Percentiles rank a stretch among this genome's conserved stretches.
Evolutionary conservation across 1,284 basidiomycete species (phyloP).

Genomic region (Macrocystidia cucumis): DNA sequence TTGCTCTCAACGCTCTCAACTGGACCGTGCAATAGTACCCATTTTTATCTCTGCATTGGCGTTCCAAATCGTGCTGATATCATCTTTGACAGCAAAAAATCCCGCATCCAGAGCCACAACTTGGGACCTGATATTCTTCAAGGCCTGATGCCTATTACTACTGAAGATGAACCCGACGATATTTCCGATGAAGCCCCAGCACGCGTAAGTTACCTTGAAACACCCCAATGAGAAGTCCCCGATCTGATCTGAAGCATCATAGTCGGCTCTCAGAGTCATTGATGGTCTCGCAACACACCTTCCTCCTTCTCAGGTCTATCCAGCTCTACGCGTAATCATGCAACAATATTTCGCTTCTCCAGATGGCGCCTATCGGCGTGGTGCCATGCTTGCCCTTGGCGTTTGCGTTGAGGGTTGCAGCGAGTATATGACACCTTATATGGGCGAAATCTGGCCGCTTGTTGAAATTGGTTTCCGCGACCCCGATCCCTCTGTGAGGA

Average conservation of each 20-base stretch:
- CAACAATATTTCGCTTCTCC: conserved; percentile 77
- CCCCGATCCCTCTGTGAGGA: conserved; percentile 79
- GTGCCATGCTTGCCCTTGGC: conserved; percentile 94
- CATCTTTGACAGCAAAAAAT: conserved; percentile 75
- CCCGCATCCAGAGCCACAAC: conserved; percentile 85
- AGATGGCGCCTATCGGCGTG: conserved; percentile 79
- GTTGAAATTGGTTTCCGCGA: conserved; percentile 90
- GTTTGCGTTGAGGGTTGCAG: conserved; percentile 97
- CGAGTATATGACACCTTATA: conserved; percentile 95
- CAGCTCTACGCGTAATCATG: conserved; percentile 79
- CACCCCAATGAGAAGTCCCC: conserved; percentile 8
- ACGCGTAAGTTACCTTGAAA: conserved; percentile 53
- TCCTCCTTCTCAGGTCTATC: conserved; percentile 96
- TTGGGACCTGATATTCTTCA: conserved; percentile 86
- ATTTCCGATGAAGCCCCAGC: conserved; percentile 89
- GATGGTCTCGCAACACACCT: conserved; percentile 92
- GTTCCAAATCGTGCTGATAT: conserved; percentile 2
- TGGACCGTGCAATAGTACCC: conserved; percentile 91
- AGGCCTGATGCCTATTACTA: conserved; percentile 90
- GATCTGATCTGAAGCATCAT: conserved; percentile 3
- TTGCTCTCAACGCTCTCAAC: conserved; percentile 90
- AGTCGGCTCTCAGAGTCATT: conserved; percentile 92
- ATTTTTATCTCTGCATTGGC: not conserved
- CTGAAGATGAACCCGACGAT: conserved; percentile 78
- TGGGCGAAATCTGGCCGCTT: conserved; percentile 91